Evolutionary conservation across 192 early-diverging fungal genomes (phyloP), one percentile per base, ranked within the genome.

Genomic region (Backusella tuberculispora): DNA sequence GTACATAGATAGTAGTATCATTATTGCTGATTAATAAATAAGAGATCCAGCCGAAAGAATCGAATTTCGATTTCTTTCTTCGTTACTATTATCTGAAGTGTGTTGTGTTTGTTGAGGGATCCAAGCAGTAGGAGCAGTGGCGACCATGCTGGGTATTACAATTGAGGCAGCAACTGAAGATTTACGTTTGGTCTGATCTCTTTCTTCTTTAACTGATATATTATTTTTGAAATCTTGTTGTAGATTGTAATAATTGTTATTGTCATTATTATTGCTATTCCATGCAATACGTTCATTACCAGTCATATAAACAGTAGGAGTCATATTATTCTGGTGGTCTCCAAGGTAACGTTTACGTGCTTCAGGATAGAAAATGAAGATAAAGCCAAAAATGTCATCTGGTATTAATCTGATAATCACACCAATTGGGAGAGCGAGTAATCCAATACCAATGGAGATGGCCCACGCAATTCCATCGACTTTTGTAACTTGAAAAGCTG

Each of bases 341-440:
- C 65, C 46, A 63, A 88, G 24, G 29, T 80, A 60, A 56, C 70
- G 41, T 69, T 77, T n/a, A 15, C 80, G 63, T 47, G 76, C 19
- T 19, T 64, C 43, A 41, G 78, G 75, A 43, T 82, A 67, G 63
- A 63, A 34, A 75, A 81, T 75, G 29, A 69, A 69, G 65, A 85
- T 43, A 38, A 76, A 78, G 7, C 73, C 65, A 63, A 88, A 83
- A 12, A 80, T 34, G 19, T 78, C 69, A 71, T 97, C 94, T 4
- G 98, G 98, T 21, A 97, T 82, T 14, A 98, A 80, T 17, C 96
- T 87, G 47, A 99, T 87, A 6, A 96, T 72, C 14, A 92, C 90
- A 66, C 96, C 98, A 40, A 99, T 81, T 0, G 94, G 93, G 14
- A 99, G 75, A 1, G 95, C 90, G 1, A 95, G 76, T 24, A 92